A percentile compares a stretch with the other conserved stretches of the same genome.
Evolutionary conservation across 257 asterid genomes (phyloP).

Genomic region (Solanum etuberosum): DNA sequence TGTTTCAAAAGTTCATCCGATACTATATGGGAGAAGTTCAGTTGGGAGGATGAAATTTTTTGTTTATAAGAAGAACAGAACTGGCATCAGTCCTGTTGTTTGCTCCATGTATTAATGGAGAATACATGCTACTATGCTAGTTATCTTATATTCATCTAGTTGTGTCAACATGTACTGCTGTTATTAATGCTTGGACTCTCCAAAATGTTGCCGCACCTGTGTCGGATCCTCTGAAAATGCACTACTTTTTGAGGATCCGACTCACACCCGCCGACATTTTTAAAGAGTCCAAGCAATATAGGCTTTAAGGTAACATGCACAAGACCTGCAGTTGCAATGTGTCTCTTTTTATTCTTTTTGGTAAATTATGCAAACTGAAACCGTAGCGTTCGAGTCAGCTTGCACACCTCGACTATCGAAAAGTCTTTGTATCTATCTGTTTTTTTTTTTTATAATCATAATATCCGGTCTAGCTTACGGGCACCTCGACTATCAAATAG

Average conservation of each 20-base stretch:
- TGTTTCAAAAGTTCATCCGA: too few relatives aligned
- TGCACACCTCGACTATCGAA: not conserved
- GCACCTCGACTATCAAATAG: not conserved
- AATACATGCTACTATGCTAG: not conserved
- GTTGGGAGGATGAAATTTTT: too few relatives aligned
- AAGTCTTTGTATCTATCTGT: not conserved
- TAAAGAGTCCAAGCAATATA: not conserved
- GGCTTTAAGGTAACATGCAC: not conserved
- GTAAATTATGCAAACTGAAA: not conserved
- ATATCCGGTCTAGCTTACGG: not conserved
- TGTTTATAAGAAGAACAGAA: too few relatives aligned
- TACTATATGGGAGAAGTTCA: too few relatives aligned
- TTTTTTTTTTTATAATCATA: not conserved
- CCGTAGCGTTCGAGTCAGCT: not conserved
- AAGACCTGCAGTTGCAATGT: not conserved
- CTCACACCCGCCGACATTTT: rapidly evolving
- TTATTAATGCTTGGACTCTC: not conserved
- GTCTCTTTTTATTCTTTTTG: not conserved
- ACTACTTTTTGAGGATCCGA: not conserved
- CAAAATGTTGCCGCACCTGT: not conserved
- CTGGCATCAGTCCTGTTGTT: not conserved
- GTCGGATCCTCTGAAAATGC: not conserved
- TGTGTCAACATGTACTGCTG: not conserved
- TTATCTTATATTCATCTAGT: not conserved
- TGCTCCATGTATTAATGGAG: not conserved